Evolutionary conservation across 768 basidiomycete species (phyloP), one percentile per base, ranked within the genome.

Genomic region (Agrocybe pediades): DNA sequence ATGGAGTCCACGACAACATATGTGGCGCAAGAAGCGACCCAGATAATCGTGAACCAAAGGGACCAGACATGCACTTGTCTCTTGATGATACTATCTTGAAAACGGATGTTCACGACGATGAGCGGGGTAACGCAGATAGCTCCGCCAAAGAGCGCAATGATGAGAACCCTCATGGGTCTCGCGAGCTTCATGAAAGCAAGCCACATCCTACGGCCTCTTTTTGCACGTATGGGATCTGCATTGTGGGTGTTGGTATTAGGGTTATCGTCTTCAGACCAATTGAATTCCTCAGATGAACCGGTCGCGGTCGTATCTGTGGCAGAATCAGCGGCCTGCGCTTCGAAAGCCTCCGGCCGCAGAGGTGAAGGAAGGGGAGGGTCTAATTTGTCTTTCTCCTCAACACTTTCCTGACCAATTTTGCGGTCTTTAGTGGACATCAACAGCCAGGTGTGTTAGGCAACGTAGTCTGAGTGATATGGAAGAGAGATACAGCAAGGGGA

Each of bases 221-320:
- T 83, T 3, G 85, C 86, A 60, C 82, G 82, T 36, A 70, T 24
- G 3, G 25, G 44, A 11, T 50, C 49, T 23, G 29, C 27, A 23
- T 64, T 65, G 17, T 62, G 63, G 5, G 64, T 63, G 15, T 65
- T 51, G 23, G 63, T 69, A 19, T 78, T 77, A 23, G 63, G 68
- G 20, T 78, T 77, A 13, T 85, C 82, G 43, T 82, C 84, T 47
- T 84, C 79, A 50, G 88, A 85, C 87, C 87, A 88, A 72, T 89
- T 78, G 59, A 91, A 89, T 60, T 89, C 85, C 62, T 88, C 87
- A 9, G 79, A 81, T 2, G 82, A 77, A 58, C 84, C 80, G 11
- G 86, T 86, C 23, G 73, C 77, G n/a, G 82, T 75, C 19, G 72
- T 73, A 49, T 77, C 77, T 9, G 76, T 70, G 44, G 77, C 76